These are phyloP conservation scores for Sclerotinia subarctica DNA, from an alignment of 2,329 filamentous ascomycete genomes.

Conservation along the genomic window DNA sequence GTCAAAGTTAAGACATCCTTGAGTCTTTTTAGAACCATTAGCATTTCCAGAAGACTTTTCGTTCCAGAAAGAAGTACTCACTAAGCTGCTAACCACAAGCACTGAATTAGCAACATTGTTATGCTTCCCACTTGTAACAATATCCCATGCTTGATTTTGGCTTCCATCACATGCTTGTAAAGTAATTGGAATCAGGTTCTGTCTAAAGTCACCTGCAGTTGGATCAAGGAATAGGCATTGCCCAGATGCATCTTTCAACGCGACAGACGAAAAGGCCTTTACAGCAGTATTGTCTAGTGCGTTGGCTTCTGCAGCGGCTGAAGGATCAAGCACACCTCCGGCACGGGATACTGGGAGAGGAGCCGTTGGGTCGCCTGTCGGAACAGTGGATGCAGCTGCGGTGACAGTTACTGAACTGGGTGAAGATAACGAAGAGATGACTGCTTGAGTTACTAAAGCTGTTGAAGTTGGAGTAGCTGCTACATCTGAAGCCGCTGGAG, in stretches of 20 bases:
- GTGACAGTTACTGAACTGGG: background rate
- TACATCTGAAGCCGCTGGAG: background rate
- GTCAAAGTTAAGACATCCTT: constrained; percentile 59
- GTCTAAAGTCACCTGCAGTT: constrained; percentile 46
- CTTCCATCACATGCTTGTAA: constrained; percentile 44
- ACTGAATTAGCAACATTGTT: constrained; percentile 47
- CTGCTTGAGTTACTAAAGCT: background rate
- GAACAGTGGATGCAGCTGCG: background rate
- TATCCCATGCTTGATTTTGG: constrained; percentile 44
- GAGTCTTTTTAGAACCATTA: constrained; percentile 41
- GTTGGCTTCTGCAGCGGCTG: constrained; percentile 42
- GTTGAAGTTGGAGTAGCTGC: background rate
- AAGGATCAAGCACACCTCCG: constrained; percentile 16
- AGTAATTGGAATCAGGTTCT: constrained; percentile 46
- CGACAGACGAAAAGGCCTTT: constrained; percentile 41
- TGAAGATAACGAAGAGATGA: background rate
- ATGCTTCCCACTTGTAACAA: constrained; percentile 50
- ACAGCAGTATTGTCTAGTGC: constrained; percentile 44
- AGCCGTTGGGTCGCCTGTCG: constrained; percentile 4
- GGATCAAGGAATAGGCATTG: constrained; percentile 45
- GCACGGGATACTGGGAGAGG: constrained; percentile 10
- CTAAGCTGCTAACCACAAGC: constrained; percentile 53
- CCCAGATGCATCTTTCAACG: constrained; percentile 45
- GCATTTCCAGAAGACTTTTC: background rate
- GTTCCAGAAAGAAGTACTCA: constrained; percentile 29